phyloP scores from a whole-genome alignment of 176 grass and related monocot species.

The Chloris gayana region DNA sequence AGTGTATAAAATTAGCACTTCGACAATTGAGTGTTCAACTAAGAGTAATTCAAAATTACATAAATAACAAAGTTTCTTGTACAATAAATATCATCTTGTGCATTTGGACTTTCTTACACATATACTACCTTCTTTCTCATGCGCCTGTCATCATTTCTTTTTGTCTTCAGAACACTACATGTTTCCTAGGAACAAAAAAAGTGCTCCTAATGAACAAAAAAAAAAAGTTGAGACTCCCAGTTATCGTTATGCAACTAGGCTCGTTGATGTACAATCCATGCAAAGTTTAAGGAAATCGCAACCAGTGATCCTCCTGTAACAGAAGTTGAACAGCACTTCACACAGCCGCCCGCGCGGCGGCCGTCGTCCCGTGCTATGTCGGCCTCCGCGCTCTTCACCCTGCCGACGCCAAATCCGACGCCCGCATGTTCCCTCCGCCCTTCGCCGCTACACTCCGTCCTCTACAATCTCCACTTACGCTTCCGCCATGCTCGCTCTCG shows the following conservation, averaged over 20 bases:
- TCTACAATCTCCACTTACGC: slow-evolving; percentile 25
- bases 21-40: neutral
- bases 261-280: too few relatives aligned
- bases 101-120: too few relatives aligned
- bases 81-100: neutral
- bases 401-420: slow-evolving; percentile 31
- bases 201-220: too few relatives aligned
- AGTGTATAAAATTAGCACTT: slow-evolving; percentile 18
- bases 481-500: slow-evolving; percentile 15
- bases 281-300: too few relatives aligned
- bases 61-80: neutral
- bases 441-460: neutral
- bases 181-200: too few relatives aligned
- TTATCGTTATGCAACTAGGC: too few relatives aligned
- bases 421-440: neutral
- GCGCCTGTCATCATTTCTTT: too few relatives aligned
- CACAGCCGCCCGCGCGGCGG: neutral
- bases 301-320: too few relatives aligned
- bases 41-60: neutral
- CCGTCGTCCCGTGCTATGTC: slow-evolving; percentile 26
- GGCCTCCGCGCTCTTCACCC: slow-evolving; percentile 32
- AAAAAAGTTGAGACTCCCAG: too few relatives aligned
- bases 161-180: too few relatives aligned
- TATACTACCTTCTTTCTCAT: too few relatives aligned
- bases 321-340: neutral